Conservation (phyloP, 140 eudicot species). For the Senecio squalidus region DNA sequence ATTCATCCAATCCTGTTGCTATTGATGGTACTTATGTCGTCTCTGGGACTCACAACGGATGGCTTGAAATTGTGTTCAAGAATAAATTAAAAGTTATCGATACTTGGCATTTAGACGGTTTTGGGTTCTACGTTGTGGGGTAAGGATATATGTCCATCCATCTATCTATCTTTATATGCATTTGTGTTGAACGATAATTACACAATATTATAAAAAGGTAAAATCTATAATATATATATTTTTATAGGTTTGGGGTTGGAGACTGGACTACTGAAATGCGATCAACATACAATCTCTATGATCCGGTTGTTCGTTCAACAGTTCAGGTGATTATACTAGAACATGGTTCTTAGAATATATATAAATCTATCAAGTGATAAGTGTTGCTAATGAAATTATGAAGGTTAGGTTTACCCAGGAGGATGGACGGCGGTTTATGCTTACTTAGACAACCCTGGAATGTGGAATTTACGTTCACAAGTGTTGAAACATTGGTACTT, state of each 20-base stretch:
- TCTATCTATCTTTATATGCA: not conserved
- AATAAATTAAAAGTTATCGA: slow-evolving; percentile 50
- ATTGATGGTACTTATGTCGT: slow-evolving; percentile 47
- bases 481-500: slow-evolving; percentile 54
- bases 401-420: slow-evolving; percentile 44
- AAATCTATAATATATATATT: no score
- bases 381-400: not conserved
- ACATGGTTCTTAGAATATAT: no score
- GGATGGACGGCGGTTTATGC: slow-evolving; percentile 66
- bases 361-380: not conserved
- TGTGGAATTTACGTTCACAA: slow-evolving; percentile 84
- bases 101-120: slow-evolving; percentile 86
- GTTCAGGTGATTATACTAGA: slow-evolving; percentile 33
- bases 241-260: slow-evolving; percentile 43
- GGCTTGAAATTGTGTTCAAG: slow-evolving; percentile 71
- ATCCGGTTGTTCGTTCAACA: slow-evolving; percentile 70
- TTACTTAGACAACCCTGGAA: slow-evolving; percentile 70
- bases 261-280: slow-evolving; percentile 53
- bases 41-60: slow-evolving; percentile 57
- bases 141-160: slow-evolving; percentile 13
- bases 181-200: no score
- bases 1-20: slow-evolving; percentile 31
- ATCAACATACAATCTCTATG: slow-evolving; percentile 44
- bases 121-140: slow-evolving; percentile 81
- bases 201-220: not conserved